These are phyloP conservation scores for Thraustochytrium sp. DNA, from an alignment of 352 stramenopile species.

Conservation along the genomic window DNA sequence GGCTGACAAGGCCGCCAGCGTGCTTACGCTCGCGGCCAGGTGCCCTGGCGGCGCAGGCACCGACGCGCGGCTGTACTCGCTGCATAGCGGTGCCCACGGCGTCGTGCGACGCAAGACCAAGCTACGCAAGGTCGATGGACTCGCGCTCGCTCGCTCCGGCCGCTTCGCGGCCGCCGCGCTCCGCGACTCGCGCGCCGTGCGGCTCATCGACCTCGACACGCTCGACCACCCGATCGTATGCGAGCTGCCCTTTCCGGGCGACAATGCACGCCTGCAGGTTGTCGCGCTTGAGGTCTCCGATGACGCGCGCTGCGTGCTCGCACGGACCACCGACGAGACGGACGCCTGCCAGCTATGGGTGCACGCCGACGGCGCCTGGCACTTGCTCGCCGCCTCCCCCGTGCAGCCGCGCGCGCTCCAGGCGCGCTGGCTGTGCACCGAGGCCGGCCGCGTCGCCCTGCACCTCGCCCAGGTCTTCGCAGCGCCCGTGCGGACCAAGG, in stretches of 20 bases:
- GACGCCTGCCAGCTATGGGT: background rate
- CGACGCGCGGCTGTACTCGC: slow-evolving; percentile 3
- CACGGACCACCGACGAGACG: background rate
- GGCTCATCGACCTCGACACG: background rate
- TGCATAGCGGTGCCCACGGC: background rate
- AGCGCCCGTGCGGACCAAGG: no score
- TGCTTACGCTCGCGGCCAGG: no score
- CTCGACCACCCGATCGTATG: background rate
- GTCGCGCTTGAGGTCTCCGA: background rate
- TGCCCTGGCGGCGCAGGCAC: background rate
- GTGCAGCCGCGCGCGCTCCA: background rate
- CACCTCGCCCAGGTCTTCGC: background rate
- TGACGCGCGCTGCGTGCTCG: background rate
- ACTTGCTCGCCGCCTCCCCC: background rate
- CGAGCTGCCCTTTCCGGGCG: background rate
- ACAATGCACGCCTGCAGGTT: no score
- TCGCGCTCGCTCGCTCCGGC: background rate
- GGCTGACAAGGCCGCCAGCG: no score
- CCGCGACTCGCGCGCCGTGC: background rate
- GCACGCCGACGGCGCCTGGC: background rate
- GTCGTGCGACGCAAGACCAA: background rate
- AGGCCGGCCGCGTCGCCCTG: background rate
- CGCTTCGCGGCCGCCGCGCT: background rate
- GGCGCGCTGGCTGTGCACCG: background rate
- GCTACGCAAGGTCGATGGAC: background rate